A percentile compares a stretch with the other conserved stretches of the same genome.
phyloP scores from a whole-genome alignment of 2,329 filamentous ascomycete genomes.

The Clathrospora elynae region DNA sequence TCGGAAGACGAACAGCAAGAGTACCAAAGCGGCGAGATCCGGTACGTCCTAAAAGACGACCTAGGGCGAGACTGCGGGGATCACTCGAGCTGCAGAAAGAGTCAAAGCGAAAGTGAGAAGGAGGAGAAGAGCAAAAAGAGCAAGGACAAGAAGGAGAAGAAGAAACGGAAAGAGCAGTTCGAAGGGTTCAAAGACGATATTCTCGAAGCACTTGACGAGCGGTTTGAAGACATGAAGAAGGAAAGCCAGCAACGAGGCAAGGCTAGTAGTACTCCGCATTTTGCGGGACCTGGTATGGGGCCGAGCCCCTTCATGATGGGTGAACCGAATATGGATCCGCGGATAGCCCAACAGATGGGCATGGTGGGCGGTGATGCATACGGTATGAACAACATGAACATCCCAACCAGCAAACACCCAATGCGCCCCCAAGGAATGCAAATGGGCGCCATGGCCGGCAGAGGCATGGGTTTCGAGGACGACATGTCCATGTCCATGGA shows the following conservation, averaged over 20 bases:
- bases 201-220: slow-evolving; percentile 20
- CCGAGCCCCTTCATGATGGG: slow-evolving; percentile 4
- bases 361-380: slow-evolving; percentile 14
- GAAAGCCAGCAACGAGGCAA: slow-evolving; percentile 2
- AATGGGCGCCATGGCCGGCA: slow-evolving; percentile 4
- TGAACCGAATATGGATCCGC: slow-evolving; percentile 15
- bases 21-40: slow-evolving; percentile 29
- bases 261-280: slow-evolving; percentile 1
- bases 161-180: slow-evolving; percentile 15
- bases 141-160: slow-evolving; percentile 11
- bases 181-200: slow-evolving; percentile 21
- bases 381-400: slow-evolving; percentile 10
- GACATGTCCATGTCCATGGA: slow-evolving; percentile 16
- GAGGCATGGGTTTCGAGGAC: slow-evolving; percentile 10
- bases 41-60: slow-evolving; percentile 35
- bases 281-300: slow-evolving; percentile 7
- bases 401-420: slow-evolving; percentile 4
- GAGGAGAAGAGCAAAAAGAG: slow-evolving; percentile 10
- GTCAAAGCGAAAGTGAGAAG: slow-evolving; percentile 2
- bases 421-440: slow-evolving; percentile 5
- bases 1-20: slow-evolving; percentile 6
- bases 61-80: slow-evolving; percentile 36
- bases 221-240: slow-evolving; percentile 8
- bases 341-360: slow-evolving; percentile 13
- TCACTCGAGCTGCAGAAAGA: slow-evolving; percentile 21